Evolutionary conservation across 306 rosid genomes (phyloP), one percentile per base, ranked within the genome.

Genomic region (Cucumis melo): DNA sequence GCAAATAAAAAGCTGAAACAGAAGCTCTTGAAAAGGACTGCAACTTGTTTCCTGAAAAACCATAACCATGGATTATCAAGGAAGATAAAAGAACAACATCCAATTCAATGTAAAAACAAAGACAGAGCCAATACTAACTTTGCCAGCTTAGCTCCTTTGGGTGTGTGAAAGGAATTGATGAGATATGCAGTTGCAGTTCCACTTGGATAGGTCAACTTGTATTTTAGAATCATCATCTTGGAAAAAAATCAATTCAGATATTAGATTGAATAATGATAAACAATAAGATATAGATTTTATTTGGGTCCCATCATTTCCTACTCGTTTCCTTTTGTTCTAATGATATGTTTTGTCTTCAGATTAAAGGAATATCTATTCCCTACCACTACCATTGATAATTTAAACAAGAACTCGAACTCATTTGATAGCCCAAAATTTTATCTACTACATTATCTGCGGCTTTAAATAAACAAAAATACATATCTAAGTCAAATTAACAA

Each of bases 131-230:
- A 27, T 29, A 32, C 81, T 80, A 79, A 89, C 97, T 87, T 88
- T 73, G 95, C 97, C 19, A 88, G 85, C 81, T 82, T 89, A 62
- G 97, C 95, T 82, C 97, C 97, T 66, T 79, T 87, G 7, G 97
- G 95, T 27, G 97, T 91, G 79, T 91, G 97, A 71, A 91, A 88
- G 79, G 91, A 85, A 78, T 91, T 91, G 81, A 91, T 83, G 20
- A 88, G 95, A 39, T 77, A 86, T 55, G 97, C 97, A 6, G 95
- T 91, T n/a, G 97, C 97, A 27, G 97, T 89, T 78, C 97, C 92
- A 80, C 97, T 91, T 13, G 95, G 95, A 58, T 91, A 91, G 4
- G 93, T 87, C 73, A 91, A 79, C 55, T 89, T 91, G 88, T 87
- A 89, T 79, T 79, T 86, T 83, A 89, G 53, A 75, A 91, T 88